Evolutionary conservation across 2,329 filamentous ascomycete genomes (phyloP), one percentile per base, ranked within the genome.

Genomic region (Phialemoniopsis sp.): DNA sequence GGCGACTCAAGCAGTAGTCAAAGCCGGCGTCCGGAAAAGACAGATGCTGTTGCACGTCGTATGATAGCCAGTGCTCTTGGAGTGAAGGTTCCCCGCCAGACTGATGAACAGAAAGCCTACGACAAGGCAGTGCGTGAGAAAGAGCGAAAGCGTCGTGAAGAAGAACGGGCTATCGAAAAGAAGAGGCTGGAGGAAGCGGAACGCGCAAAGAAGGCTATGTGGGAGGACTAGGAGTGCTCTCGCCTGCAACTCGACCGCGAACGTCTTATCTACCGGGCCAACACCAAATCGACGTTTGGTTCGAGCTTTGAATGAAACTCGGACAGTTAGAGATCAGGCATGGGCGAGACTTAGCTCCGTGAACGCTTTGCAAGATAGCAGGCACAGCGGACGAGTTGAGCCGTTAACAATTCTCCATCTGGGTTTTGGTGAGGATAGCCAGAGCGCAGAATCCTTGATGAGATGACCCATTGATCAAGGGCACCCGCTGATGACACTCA

Each of bases 11-110:
- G 21, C 39, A 39, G 17, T 37, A 37, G 10, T 31, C 12, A 26
- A 34, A 32, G 2, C 16, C 16, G 26, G 40, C 68, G 87, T 30
- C 91, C 89, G 0, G 90, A 95, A 64, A 98, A 95, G 71, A 94
- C 90, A 46, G 94, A 94, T 45, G 88, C 89, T 1, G 89, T 95
- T 30, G 93, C 93, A 5, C 79, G 86, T 45, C 74, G 93, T 43
- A 75, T 98, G 78, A 97, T 98, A 58, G 89, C 89, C 1, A 87
- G 86, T 4, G 89, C 87, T 1, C 67, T 97, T 48, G 93, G 93
- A 1, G 78, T 96, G 39, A 80, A 82, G 54, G 80, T 83, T 28
- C 88, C 89, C 26, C 85, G 80, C 67, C 78, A 83, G 60, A 96
- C 89, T 2, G 89, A 94, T 46, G 90, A 96, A 65, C 87, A 95